These are phyloP conservation scores for Aspergillus sp. DNA, from an alignment of 2,329 filamentous ascomycete genomes.

Conservation along the genomic window DNA sequence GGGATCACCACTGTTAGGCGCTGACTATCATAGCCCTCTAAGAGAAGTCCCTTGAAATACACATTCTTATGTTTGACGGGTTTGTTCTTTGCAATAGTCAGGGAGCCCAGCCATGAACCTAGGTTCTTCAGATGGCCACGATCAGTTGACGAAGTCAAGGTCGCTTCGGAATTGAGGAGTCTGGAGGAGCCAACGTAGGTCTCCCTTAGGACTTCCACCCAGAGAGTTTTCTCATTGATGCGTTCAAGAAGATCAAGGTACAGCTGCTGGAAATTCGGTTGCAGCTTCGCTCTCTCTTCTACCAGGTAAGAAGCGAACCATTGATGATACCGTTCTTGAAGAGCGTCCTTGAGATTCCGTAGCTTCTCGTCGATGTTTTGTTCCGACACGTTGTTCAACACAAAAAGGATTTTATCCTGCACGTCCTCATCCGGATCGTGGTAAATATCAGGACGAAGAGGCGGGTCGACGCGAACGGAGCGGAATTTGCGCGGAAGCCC, in stretches of 20 bases:
- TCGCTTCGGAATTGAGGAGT: constrained; percentile 82
- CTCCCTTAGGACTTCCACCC: constrained; percentile 83
- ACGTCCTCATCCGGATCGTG: constrained; percentile 76
- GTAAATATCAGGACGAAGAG: constrained; percentile 53
- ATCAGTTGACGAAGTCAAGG: constrained; percentile 74
- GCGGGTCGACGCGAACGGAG: constrained; percentile 67
- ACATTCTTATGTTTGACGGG: constrained; percentile 95
- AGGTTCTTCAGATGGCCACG: constrained; percentile 86
- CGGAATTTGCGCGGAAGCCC: constrained; percentile 62
- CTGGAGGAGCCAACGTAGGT: constrained; percentile 79
- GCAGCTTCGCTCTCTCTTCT: constrained; percentile 90
- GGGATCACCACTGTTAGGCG: constrained; percentile 86
- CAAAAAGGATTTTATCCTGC: constrained; percentile 90
- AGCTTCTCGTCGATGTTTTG: constrained; percentile 79
- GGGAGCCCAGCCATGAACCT: constrained; percentile 81
- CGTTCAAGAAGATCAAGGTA: constrained; percentile 83
- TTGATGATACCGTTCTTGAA: constrained; percentile 75
- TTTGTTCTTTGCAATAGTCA: constrained; percentile 87
- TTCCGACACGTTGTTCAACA: constrained; percentile 91
- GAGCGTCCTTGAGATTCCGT: constrained; percentile 64
- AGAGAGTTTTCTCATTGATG: constrained; percentile 68
- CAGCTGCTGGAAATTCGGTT: constrained; percentile 90
- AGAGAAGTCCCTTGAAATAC: constrained; percentile 88
- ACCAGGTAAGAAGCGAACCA: constrained; percentile 97
- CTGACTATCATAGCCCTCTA: constrained; percentile 89